A percentile compares a stretch with the other conserved stretches of the same genome.
These are phyloP conservation scores for Cystobasidium sp. DNA, from an alignment of 1,284 basidiomycete species.

Conservation along the genomic window DNA sequence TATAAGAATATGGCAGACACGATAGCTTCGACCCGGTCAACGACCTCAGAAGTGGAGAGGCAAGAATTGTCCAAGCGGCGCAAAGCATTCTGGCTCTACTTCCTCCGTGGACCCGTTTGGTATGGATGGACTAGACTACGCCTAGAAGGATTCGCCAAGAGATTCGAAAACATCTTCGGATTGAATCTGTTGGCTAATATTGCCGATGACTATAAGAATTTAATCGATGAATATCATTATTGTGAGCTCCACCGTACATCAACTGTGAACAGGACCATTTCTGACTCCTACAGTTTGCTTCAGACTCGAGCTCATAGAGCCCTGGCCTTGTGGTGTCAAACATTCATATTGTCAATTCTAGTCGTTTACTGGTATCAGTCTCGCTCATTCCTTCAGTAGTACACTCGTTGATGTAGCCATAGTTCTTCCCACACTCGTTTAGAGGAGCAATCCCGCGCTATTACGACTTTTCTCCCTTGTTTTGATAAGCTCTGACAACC, in stretches of 20 bases:
- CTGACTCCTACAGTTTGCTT: too few relatives aligned
- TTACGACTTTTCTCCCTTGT: too few relatives aligned
- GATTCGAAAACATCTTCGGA: conserved; percentile 55
- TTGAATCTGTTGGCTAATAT: conserved; percentile 56
- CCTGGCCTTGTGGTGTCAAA: too few relatives aligned
- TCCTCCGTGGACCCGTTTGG: conserved; percentile 59
- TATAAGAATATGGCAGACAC: conserved; percentile 49
- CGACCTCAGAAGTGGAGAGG: conserved; percentile 55
- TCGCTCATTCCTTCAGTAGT: background rate
- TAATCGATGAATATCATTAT: conserved; percentile 60
- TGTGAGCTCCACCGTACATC: conserved; percentile 45
- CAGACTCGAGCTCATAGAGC: conserved; percentile 6
- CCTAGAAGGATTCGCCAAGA: conserved; percentile 52
- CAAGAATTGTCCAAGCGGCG: conserved; percentile 56
- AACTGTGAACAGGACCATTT: too few relatives aligned
- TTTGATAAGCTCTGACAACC: too few relatives aligned
- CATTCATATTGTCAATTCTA: too few relatives aligned
- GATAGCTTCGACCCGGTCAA: conserved; percentile 28
- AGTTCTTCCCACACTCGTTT: background rate
- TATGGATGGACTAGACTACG: conserved; percentile 57
- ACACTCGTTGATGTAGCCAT: conserved; percentile 5
- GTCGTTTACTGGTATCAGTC: background rate
- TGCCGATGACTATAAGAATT: conserved; percentile 57
- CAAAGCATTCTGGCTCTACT: conserved; percentile 59
- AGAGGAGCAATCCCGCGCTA: background rate